Evolutionary conservation across 441 rosid species (phyloP).

Genomic region (Theobroma grandiflorum): DNA sequence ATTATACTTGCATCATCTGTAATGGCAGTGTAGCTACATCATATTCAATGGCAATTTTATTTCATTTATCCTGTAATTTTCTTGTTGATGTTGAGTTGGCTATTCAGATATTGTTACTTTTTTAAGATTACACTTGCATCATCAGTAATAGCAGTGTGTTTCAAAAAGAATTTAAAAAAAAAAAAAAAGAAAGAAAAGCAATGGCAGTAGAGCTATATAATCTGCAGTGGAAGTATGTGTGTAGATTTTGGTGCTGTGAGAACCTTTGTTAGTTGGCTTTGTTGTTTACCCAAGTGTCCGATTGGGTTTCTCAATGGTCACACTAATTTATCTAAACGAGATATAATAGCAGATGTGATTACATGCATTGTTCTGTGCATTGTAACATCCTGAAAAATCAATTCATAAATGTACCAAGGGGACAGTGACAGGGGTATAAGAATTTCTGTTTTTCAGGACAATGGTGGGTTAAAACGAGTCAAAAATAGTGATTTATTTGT

Average conservation of each 20-base stretch:
- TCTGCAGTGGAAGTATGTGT: neutral
- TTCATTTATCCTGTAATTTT: no score
- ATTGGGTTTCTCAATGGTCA: neutral
- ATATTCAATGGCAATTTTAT: no score
- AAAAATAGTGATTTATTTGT: neutral
- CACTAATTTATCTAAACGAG: neutral
- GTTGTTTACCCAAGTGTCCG: neutral
- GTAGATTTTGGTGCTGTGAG: neutral
- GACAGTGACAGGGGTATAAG: neutral
- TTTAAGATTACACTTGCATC: no score
- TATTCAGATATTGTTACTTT: no score
- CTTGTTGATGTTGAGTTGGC: no score
- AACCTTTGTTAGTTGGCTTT: neutral
- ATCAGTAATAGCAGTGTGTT: no score
- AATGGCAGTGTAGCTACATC: no score
- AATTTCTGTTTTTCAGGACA: neutral
- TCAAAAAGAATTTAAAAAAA: no score
- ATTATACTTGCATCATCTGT: neutral
- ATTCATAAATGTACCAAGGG: neutral
- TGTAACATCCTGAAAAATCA: neutral
- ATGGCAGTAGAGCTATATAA: neutral
- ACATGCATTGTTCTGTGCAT: neutral
- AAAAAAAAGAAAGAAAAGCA: neutral
- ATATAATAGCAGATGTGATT: neutral
- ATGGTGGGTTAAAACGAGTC: neutral